These are phyloP conservation scores for Lichtheimia hyalospora DNA, from an alignment of 371 early-diverging fungal genomes.

Conservation along the genomic window DNA sequence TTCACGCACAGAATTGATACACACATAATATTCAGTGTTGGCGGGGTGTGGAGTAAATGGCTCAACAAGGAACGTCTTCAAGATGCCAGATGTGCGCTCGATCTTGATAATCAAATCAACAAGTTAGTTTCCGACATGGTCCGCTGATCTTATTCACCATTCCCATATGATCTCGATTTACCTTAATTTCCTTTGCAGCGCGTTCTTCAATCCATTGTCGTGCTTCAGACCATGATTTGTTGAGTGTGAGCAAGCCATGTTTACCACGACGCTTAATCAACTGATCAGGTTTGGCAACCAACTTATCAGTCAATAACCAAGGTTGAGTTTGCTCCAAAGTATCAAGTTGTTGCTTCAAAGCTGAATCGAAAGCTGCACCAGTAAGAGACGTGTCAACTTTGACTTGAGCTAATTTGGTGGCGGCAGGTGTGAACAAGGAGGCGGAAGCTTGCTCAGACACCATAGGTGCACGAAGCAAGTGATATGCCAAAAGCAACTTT, in stretches of 20 bases:
- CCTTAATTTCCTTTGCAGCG: constrained; percentile 84
- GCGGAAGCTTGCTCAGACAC: constrained; percentile 44
- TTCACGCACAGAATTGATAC: constrained; percentile 94
- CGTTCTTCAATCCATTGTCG: constrained; percentile 87
- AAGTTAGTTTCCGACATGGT: too few species aligned
- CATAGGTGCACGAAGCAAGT: constrained; percentile 75
- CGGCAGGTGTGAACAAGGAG: constrained; percentile 67
- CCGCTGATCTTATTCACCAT: too few species aligned
- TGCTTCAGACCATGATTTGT: constrained; percentile 85
- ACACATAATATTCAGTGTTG: constrained; percentile 93
- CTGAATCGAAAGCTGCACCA: constrained; percentile 28
- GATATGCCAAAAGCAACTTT: constrained; percentile 90
- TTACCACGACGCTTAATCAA: constrained; percentile 97
- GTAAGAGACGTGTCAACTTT: constrained; percentile 68
- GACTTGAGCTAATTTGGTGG: constrained; percentile 79
- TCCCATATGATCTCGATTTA: constrained; percentile 25
- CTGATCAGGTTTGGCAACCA: constrained; percentile 97
- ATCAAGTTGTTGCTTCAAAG: constrained; percentile 65
- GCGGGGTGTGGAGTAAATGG: constrained; percentile 94
- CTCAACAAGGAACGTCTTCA: constrained; percentile 95
- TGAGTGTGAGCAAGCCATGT: constrained; percentile 88
- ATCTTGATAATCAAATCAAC: constrained; percentile 48
- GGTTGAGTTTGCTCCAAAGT: constrained; percentile 77
- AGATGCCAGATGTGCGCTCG: constrained; percentile 80
- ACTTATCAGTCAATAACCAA: constrained; percentile 80